Conservation (phyloP, 1,284 basidiomycete genomes). For the Microbotryum scabiosae region DNA sequence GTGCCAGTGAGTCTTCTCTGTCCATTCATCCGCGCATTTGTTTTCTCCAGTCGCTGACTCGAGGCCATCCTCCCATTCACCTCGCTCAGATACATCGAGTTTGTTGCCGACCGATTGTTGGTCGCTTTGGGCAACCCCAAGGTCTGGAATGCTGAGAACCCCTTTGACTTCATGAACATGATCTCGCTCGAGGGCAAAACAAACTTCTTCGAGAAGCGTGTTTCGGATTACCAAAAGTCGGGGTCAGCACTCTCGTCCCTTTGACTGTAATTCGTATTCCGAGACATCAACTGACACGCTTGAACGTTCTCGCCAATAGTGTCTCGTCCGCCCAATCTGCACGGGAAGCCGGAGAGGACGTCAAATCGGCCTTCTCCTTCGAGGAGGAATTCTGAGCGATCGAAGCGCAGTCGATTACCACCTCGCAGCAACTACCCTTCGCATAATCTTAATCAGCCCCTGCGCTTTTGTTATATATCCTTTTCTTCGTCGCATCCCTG, state of each 20-base stretch:
- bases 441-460: no score
- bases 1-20: constrained; percentile 24
- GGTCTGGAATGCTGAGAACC: constrained; percentile 37
- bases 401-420: no score
- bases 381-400: constrained; percentile 42
- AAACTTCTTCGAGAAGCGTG: constrained; percentile 41
- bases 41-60: no score
- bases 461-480: no score
- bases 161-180: constrained; percentile 44
- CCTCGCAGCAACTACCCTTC: no score
- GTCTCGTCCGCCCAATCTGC: not conserved
- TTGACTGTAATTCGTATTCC: constrained; percentile 2
- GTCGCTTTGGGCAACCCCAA: constrained; percentile 42
- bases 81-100: constrained; percentile 39
- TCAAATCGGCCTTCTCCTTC: constrained; percentile 27
- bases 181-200: constrained; percentile 39
- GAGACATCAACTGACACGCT: not conserved
- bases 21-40: not conserved
- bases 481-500: no score
- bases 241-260: constrained; percentile 1
- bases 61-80: not conserved
- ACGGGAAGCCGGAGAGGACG: constrained; percentile 18
- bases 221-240: constrained; percentile 36
- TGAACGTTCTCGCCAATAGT: not conserved
- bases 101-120: constrained; percentile 43